Base-by-base conservation (phyloP, 2,329 filamentous ascomycete species). In the Beauveria rudraprayagi region DNA sequence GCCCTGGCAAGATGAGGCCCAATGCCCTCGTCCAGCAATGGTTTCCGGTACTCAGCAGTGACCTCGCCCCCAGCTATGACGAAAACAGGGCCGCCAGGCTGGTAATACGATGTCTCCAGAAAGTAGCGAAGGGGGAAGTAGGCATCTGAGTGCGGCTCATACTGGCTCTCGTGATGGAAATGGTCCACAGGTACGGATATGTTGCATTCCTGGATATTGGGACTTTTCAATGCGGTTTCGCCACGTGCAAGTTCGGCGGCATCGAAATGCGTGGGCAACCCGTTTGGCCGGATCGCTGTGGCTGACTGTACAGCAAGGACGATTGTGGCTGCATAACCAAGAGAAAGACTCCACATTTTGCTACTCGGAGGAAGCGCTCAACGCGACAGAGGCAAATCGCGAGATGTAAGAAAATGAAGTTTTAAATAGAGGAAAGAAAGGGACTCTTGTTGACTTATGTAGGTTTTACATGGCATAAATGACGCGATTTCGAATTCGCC, bases 101-200 rank as follows among this genome's bases (percentile, higher is more conserved):
- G 80, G 75, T 95, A 95, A 74, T 89, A 81, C 44, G 81, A 82
- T 0, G 86, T 84, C 68, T 95, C 90, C 66, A 93, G 91, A 87
- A 88, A 95, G 76, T 94, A 96, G 10, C 90, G 83, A 50, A 92
- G 76, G 19, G 83, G 73, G 72, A 92, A 96, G 2, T 75, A 82
- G 30, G 72, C 86, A 65, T 88, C 77, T 8, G 81, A 84, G 71
- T 95, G 91, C 30, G 91, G 90, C 71, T 87, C 89, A 70, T 95
- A 95, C 52, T 79, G 76, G 1, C 84, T 83, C 57, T 92, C 87
- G 68, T 93, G 90, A 73, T 89, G 89, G 75, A 94, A 95, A 70
- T 94, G 90, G 72, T 96, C 91, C 30, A 95, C 78, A 14, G 82
- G 82, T 4, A 82, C 79, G 2, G 71, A 72, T 60, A 76, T 61